Base-by-base conservation (phyloP, 306 rosid species). In the Oemleria cerasiformis region DNA sequence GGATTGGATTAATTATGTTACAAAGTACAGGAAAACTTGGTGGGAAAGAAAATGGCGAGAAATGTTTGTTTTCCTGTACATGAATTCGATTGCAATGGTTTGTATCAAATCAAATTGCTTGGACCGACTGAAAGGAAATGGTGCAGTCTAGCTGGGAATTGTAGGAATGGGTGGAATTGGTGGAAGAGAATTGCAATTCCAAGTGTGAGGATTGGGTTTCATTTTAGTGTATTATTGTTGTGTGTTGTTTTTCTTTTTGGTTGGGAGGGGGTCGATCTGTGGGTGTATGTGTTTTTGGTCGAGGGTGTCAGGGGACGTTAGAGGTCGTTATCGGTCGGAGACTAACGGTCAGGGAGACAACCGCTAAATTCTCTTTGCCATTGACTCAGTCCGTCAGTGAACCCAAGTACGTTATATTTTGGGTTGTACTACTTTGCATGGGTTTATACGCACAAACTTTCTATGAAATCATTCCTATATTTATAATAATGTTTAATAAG, bases 241-340 rank as follows among this genome's bases (percentile, higher is more conserved):
- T 25, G 6, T 38, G 25, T 8, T 41, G n/a, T 54, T 19, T 6
- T 34, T 11, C 48, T 45, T 25, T 16, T 54, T 20, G 59, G 8
- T 21, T 30, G n/a, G n/a, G n/a, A n/a, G n/a, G n/a, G n/a, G n/a
- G n/a, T n/a, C n/a, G n/a, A n/a, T n/a, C n/a, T n/a, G n/a, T n/a
- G n/a, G n/a, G 1, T 21, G 38, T 64, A 71, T 9, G 56, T 42
- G 5, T 51, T 43, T 54, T 61, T 55, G 15, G 30, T 53, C 34
- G n/a, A 21, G 39, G 65, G 43, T 16, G 8, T 9, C 5, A 2
- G 56, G 19, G 49, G 60, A 16, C 65, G 63, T 65, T 66, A 71
- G 66, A 71, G 70, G 65, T 68, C 16, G 61, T 63, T 68, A 77
- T 30, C 10, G 17, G 58, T 67, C 17, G 40, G 74, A 53, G 66